Conservation (phyloP, 345 rosid genomes). For the Adansonia digitata region DNA sequence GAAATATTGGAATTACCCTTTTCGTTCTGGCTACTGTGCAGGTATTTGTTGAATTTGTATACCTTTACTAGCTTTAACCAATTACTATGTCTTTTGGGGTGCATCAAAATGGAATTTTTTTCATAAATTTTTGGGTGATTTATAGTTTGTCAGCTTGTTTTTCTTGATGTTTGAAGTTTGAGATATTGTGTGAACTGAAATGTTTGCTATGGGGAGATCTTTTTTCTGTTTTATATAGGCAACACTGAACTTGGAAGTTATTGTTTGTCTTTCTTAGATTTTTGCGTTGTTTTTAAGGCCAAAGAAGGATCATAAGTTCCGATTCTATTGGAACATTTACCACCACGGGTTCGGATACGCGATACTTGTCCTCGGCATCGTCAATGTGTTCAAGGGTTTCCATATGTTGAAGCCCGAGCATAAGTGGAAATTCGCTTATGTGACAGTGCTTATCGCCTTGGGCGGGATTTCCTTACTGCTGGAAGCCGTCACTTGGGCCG, state of each 20-base stretch:
- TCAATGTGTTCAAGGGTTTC: constrained; percentile 73
- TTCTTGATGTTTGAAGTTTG: not conserved
- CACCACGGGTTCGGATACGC: constrained; percentile 69
- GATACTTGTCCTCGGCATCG: constrained; percentile 50
- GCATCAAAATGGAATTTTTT: not conserved
- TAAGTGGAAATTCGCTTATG: constrained; percentile 54
- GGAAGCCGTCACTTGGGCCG: constrained; percentile 68
- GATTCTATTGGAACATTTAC: constrained; percentile 75
- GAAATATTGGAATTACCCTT: constrained; percentile 69
- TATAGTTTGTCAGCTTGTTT: not conserved
- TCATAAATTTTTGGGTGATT: not conserved
- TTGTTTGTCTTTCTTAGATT: constrained; percentile 32
- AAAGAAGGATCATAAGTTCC: constrained; percentile 72
- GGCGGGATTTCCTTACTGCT: constrained; percentile 58
- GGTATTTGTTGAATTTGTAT: constrained; percentile 31
- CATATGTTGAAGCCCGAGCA: constrained; percentile 51
- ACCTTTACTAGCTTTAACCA: not conserved
- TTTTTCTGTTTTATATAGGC: not conserved
- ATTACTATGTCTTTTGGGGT: not conserved
- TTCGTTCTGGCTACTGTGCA: constrained; percentile 68
- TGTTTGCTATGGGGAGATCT: not conserved
- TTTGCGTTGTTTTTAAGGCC: constrained; percentile 78
- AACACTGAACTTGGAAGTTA: not conserved
- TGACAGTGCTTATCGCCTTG: constrained; percentile 33
- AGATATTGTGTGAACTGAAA: not conserved